A percentile compares a stretch with the other conserved stretches of the same genome.
phyloP scores from a whole-genome alignment of 1,139 yeast species.

The Hyphopichia fennica region DNA sequence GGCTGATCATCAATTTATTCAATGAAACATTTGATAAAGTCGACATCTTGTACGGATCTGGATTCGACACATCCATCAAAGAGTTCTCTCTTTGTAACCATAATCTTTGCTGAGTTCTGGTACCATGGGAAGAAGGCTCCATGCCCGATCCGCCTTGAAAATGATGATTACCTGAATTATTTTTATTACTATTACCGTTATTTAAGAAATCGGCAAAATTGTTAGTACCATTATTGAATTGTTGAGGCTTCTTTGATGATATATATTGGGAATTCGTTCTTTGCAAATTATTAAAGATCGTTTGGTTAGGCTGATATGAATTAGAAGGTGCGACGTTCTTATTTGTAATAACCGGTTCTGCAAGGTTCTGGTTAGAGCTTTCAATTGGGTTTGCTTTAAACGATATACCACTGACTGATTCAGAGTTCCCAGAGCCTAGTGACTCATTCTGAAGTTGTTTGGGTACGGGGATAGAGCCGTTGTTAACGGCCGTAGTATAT shows the following conservation, averaged over 20 bases:
- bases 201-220: conserved; percentile 33
- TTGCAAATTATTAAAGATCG: conserved; percentile 45
- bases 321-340: conserved; percentile 34
- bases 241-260: conserved; percentile 21
- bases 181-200: conserved; percentile 6
- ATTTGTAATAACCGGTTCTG: conserved; percentile 38
- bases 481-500: background rate
- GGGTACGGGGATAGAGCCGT: conserved; percentile 1
- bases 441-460: conserved; percentile 12
- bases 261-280: conserved; percentile 39
- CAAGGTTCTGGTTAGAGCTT: conserved; percentile 17
- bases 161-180: conserved; percentile 12
- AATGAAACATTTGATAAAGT: conserved; percentile 47
- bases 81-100: conserved; percentile 84
- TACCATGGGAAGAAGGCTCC: conserved; percentile 31
- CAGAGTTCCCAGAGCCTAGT: conserved; percentile 17
- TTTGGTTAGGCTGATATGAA: conserved; percentile 47
- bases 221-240: conserved; percentile 24
- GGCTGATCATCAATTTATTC: conserved; percentile 47
- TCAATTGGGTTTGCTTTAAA: conserved; percentile 37
- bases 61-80: conserved; percentile 52
- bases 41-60: conserved; percentile 32
- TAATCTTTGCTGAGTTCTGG: conserved; percentile 77
- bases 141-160: conserved; percentile 7
- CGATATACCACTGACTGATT: conserved; percentile 34